These are phyloP conservation scores for Rugosomyces carneus DNA, from an alignment of 1,284 basidiomycete species.

Conservation along the genomic window DNA sequence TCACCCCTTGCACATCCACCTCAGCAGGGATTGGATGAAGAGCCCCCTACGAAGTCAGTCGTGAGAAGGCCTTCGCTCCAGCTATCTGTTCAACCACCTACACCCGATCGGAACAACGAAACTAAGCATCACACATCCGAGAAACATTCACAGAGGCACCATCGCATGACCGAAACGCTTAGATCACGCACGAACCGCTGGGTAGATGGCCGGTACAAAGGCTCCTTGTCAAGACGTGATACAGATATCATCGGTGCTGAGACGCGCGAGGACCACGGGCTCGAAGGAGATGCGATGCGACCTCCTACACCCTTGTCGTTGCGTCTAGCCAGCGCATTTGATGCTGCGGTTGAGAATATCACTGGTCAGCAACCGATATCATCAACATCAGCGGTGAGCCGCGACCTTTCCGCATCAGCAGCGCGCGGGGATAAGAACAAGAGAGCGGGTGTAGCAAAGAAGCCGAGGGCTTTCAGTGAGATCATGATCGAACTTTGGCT, in stretches of 20 bases:
- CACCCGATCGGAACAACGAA: conserved; percentile 24
- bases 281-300: conserved; percentile 3
- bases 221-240: conserved; percentile 20
- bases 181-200: conserved; percentile 46
- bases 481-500: conserved; percentile 69
- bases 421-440: conserved; percentile 13
- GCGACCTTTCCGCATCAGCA: background rate
- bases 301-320: conserved; percentile 30
- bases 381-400: too few species aligned
- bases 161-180: conserved; percentile 48
- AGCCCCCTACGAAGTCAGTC: too few species aligned
- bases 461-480: conserved; percentile 32
- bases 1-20: too few species aligned
- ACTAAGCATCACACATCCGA: conserved; percentile 6
- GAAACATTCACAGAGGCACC: conserved; percentile 28
- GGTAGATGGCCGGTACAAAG: conserved; percentile 47
- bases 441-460: conserved; percentile 15
- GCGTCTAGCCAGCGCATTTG: conserved; percentile 32
- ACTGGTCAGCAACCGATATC: conserved; percentile 12
- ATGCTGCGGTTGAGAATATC: conserved; percentile 37
- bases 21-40: too few species aligned
- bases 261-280: conserved; percentile 10
- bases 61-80: too few species aligned
- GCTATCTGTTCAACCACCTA: conserved; percentile 35
- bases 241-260: conserved; percentile 4